These are phyloP conservation scores for Phyllosticta citriasiana DNA, from an alignment of 2,329 filamentous ascomycete species.

Conservation along the genomic window DNA sequence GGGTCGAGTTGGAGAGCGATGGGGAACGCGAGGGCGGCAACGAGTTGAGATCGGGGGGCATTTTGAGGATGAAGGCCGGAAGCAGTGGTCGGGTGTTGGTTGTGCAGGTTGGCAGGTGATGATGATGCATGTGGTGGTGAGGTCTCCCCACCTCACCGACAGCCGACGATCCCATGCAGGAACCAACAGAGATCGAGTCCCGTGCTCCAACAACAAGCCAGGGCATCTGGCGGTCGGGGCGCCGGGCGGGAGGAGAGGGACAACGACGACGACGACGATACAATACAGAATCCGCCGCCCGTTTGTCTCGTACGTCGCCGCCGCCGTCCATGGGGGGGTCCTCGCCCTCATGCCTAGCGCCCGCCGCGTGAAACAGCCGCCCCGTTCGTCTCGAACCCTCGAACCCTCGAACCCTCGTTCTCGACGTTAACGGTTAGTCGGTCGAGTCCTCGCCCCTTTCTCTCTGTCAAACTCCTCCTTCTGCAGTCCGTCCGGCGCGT, in stretches of 20 bases:
- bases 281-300: too few relatives aligned
- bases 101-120: neutral
- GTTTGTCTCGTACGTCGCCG: too few relatives aligned
- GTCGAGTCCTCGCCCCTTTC: neutral
- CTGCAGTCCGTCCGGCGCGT: neutral
- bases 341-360: too few relatives aligned
- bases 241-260: too few relatives aligned
- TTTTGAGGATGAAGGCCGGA: conserved; percentile 37
- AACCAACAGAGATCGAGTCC: neutral
- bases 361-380: neutral
- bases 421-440: neutral
- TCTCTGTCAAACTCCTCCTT: too few relatives aligned
- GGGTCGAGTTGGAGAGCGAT: neutral
- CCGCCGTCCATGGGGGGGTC: too few relatives aligned
- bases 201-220: too few relatives aligned
- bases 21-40: neutral
- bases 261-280: too few relatives aligned
- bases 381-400: neutral
- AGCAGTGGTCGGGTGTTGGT: conserved; percentile 47
- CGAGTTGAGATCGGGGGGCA: conserved; percentile 14
- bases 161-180: neutral
- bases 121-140: neutral
- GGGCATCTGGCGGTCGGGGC: too few relatives aligned
- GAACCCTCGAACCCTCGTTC: neutral
- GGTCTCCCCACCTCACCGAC: conserved; percentile 2